Percentiles rank a stretch among this genome's conserved stretches.
These are phyloP conservation scores for Xylaria sp. DNA, from an alignment of 2,329 filamentous ascomycete species.

Conservation along the genomic window DNA sequence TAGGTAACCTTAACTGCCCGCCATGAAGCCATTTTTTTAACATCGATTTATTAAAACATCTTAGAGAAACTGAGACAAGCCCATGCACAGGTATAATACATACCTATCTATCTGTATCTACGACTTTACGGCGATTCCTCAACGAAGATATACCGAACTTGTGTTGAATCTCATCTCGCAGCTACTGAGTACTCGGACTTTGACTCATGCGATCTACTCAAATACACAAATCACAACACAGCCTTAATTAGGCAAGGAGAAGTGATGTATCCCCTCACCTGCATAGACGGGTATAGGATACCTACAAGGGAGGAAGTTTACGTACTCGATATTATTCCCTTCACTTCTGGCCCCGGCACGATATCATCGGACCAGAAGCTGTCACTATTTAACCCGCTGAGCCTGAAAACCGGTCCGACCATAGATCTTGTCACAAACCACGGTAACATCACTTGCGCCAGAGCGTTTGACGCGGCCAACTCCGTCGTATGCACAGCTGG, in stretches of 20 bases:
- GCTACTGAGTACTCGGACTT: too few relatives aligned
- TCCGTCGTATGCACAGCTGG: conserved; percentile 75
- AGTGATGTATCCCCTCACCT: conserved; percentile 57
- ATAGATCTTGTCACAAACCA: conserved; percentile 59
- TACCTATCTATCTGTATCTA: not conserved
- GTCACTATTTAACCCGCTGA: conserved; percentile 70
- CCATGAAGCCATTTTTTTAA: conserved; percentile 12
- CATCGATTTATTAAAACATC: not conserved
- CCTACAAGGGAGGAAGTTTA: conserved; percentile 60
- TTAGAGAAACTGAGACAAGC: not conserved
- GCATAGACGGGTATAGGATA: conserved; percentile 55
- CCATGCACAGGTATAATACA: not conserved
- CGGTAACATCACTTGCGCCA: conserved; percentile 72
- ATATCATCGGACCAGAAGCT: conserved; percentile 79
- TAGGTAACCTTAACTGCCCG: too few relatives aligned
- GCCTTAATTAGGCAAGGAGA: not conserved
- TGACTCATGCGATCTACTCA: too few relatives aligned
- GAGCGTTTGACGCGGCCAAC: conserved; percentile 62
- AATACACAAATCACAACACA: too few relatives aligned
- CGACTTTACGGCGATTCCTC: not conserved
- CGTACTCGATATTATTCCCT: conserved; percentile 67
- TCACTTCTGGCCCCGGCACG: conserved; percentile 64
- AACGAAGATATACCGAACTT: not conserved
- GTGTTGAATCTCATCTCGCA: too few relatives aligned
- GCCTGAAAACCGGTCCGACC: conserved; percentile 60